Conservation (phyloP, 495 filamentous ascomycete genomes). For the Penicillium coprophilum region DNA sequence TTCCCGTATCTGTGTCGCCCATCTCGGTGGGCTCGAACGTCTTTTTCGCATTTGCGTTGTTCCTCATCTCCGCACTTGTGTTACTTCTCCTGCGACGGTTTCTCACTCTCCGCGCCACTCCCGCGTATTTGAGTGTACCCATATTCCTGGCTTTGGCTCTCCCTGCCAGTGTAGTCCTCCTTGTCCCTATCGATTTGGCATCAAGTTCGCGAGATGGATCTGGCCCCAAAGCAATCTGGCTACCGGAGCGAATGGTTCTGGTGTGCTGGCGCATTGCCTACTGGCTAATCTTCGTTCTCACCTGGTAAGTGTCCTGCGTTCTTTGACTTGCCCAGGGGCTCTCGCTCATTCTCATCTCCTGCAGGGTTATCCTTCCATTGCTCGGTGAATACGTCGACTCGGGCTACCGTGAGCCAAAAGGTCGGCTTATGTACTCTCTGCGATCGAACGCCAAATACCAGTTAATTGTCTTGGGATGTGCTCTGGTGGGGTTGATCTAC, state of each 20-base stretch:
- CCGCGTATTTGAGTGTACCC: constrained; percentile 84
- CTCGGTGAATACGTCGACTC: constrained; percentile 92
- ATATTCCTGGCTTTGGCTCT: constrained; percentile 92
- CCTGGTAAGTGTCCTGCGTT: constrained; percentile 62
- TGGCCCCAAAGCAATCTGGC: constrained; percentile 63
- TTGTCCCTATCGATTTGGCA: constrained; percentile 94
- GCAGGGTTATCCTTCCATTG: constrained; percentile 85
- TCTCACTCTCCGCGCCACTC: constrained; percentile 84
- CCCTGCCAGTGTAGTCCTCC: constrained; percentile 87
- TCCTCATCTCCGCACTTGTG: constrained; percentile 70
- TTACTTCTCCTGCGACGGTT: constrained; percentile 84
- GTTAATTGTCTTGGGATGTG: constrained; percentile 70
- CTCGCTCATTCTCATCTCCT: constrained; percentile 11
- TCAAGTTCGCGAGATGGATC: constrained; percentile 73
- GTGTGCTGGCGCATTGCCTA: constrained; percentile 92
- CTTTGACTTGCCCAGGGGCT: not conserved
- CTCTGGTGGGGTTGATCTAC: constrained; percentile 73
- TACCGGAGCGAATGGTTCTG: constrained; percentile 66
- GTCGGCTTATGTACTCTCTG: constrained; percentile 77
- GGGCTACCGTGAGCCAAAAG: constrained; percentile 82
- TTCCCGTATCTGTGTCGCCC: constrained; percentile 32
- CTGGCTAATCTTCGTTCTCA: constrained; percentile 93
- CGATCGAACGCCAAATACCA: constrained; percentile 86
- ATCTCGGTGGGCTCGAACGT: constrained; percentile 63
- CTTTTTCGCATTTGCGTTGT: constrained; percentile 69